Evolutionary conservation across 345 rosid genomes (phyloP), one percentile per base, ranked within the genome.

Genomic region (Bruguiera gymnorhiza): DNA sequence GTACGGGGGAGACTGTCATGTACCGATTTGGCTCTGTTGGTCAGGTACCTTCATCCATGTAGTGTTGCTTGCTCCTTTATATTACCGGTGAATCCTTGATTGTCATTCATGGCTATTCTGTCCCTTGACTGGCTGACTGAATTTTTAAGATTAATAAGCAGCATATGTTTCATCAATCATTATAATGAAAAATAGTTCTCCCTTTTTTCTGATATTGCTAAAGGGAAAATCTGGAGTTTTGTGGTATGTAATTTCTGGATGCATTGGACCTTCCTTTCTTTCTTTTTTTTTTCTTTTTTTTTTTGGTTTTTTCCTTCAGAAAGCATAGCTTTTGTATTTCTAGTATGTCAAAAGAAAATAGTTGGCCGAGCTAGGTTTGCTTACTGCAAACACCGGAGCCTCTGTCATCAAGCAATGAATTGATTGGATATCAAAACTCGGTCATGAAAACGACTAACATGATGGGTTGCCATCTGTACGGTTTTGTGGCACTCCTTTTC

Each of bases 1-100:
- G 92, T 72, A 73, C 93, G 5, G 90, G 81, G 63, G 98, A 96
- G 82, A 85, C 85, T 50, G 82, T 96, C 70, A 87, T 96, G 85
- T 96, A 92, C 71, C 96, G 98, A 60, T 92, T 96, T 79, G 99
- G 99, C 34, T 96, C 99, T 65, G 99, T 96, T 75, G 99, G 98
- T 75, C 99, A 92, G 99, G 99, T 96, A 92, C 60, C 23, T 24
- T 6, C 19, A 23, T 56, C 29, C 24, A 27, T 23, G 18, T 24
- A 5, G 19, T 73, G 32, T 43, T 13, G 18, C 50, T 43, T 43
- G 18, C 16, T 43, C 50, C 50, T 43, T 43, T 39, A 31, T 55
- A 21, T 36, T 55, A 54, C 3, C 15, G 31, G 51, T 52, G 21
- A 36, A 18, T 56, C 67, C 18, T 24, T 51, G 32, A 18, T 43